phyloP scores from a whole-genome alignment of 2,329 filamentous ascomycete genomes.

The Dactylellina cionopaga region DNA sequence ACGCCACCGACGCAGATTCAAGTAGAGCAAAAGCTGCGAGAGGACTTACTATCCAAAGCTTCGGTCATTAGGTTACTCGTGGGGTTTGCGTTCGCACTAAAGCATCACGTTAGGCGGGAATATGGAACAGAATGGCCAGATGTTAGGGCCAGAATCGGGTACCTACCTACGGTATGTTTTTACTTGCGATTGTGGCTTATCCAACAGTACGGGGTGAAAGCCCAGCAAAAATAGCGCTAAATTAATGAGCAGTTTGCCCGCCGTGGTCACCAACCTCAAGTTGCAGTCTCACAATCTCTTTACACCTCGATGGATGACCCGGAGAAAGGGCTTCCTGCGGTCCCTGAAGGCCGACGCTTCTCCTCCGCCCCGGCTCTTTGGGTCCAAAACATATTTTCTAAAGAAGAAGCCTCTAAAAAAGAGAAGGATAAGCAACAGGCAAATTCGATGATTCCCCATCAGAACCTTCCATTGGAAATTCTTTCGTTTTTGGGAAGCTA shows the following conservation, averaged over 20 bases:
- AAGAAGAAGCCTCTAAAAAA: slow-evolving; percentile 6
- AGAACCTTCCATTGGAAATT: slow-evolving; percentile 51
- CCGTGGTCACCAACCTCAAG: slow-evolving; percentile 29
- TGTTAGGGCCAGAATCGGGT: slow-evolving; percentile 45
- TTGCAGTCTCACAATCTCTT: slow-evolving; percentile 45
- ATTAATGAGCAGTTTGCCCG: slow-evolving; percentile 35
- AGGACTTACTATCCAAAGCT: slow-evolving; percentile 51
- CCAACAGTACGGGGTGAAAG: neutral
- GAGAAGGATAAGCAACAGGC: slow-evolving; percentile 11
- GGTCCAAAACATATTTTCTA: slow-evolving; percentile 19
- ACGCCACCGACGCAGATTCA: slow-evolving; percentile 44
- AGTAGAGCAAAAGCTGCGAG: slow-evolving; percentile 45
- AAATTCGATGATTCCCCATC: slow-evolving; percentile 35
- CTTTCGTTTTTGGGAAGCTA: slow-evolving; percentile 51
- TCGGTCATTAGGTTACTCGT: slow-evolving; percentile 48
- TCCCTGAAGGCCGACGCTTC: slow-evolving; percentile 15
- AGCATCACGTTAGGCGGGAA: slow-evolving; percentile 47
- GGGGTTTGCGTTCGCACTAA: slow-evolving; percentile 50
- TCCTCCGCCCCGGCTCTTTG: slow-evolving; percentile 15
- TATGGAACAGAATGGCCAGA: slow-evolving; percentile 53
- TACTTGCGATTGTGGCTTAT: neutral
- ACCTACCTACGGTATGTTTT: slow-evolving; percentile 49
- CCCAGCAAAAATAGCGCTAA: too few species aligned
- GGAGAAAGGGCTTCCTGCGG: slow-evolving; percentile 45
- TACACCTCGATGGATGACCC: slow-evolving; percentile 45